A percentile compares a stretch with the other conserved stretches of the same genome.
phyloP scores from a whole-genome alignment of 768 basidiomycete genomes.

The Paxillus involutus region DNA sequence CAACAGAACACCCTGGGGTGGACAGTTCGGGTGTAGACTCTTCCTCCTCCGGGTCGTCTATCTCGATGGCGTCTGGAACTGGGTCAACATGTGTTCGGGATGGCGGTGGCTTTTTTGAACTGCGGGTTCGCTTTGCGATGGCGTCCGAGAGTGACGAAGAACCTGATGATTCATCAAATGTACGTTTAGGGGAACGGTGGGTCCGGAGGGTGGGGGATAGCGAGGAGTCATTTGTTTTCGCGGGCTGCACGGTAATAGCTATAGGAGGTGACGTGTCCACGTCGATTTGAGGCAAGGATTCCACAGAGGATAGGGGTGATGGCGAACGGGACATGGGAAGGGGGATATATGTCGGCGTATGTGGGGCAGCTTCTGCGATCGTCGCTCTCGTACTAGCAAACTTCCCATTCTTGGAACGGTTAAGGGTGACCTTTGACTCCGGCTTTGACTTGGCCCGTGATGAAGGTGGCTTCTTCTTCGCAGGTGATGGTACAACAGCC shows the following conservation, averaged over 20 bases:
- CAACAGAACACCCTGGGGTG: conserved; percentile 31
- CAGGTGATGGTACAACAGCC: conserved; percentile 29
- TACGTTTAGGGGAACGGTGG: conserved; percentile 55
- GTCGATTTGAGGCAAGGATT: conserved; percentile 24
- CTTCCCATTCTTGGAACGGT: conserved; percentile 23
- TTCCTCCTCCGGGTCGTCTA: conserved; percentile 30
- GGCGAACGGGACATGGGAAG: conserved; percentile 40
- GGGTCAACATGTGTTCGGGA: conserved; percentile 11
- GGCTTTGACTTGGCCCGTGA: conserved; percentile 29
- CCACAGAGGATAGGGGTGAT: conserved; percentile 30
- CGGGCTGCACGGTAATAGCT: conserved; percentile 20
- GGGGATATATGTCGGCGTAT: conserved; percentile 34
- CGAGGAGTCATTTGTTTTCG: conserved; percentile 7
- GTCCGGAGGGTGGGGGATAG: conserved; percentile 28
- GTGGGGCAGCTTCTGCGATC: conserved; percentile 16
- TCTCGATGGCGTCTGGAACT: conserved; percentile 20
- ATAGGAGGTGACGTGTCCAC: conserved; percentile 29
- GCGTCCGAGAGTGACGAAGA: conserved; percentile 37
- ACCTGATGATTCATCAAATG: conserved; percentile 57
- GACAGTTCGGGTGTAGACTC: conserved; percentile 45
- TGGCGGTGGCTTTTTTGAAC: conserved; percentile 23
- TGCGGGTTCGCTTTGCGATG: conserved; percentile 36
- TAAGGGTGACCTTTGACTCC: conserved; percentile 14
- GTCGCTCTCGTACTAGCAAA: conserved; percentile 22
- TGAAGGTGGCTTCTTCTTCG: conserved; percentile 36